Conservation (phyloP, 352 stramenopile species). For the Phytophthora lateralis region DNA sequence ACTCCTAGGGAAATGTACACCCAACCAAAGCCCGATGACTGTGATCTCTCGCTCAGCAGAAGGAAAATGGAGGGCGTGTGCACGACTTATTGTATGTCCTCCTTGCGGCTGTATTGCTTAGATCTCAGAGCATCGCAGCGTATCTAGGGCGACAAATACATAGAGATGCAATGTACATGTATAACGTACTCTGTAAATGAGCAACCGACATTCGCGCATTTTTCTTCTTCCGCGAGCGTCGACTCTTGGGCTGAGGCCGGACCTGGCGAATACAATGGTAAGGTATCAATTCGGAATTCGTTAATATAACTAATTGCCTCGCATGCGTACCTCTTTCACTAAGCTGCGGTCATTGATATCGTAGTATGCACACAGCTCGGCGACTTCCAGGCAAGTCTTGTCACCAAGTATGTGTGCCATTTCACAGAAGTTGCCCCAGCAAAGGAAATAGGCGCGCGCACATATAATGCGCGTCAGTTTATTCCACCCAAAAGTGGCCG, state of each 20-base stretch:
- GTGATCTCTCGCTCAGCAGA: slow-evolving; percentile 30
- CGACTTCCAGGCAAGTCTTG: slow-evolving; percentile 76
- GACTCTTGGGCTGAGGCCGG: slow-evolving; percentile 34
- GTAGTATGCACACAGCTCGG: slow-evolving; percentile 72
- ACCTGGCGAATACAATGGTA: slow-evolving; percentile 13
- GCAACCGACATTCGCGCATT: slow-evolving; percentile 64
- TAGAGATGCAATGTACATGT: slow-evolving; percentile 8
- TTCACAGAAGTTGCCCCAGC: slow-evolving; percentile 78
- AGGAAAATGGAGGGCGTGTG: slow-evolving; percentile 33
- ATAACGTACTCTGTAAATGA: slow-evolving; percentile 72
- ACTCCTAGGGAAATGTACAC: slow-evolving; percentile 29
- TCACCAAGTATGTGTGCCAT: slow-evolving; percentile 69
- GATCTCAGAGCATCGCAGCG: slow-evolving; percentile 47
- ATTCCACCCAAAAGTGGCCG: slow-evolving; percentile 58
- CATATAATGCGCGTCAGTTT: slow-evolving; percentile 48
- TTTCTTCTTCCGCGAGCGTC: slow-evolving; percentile 62
- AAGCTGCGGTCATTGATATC: slow-evolving; percentile 69
- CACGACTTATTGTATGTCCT: slow-evolving; percentile 51
- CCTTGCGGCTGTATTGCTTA: slow-evolving; percentile 49
- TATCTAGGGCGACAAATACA: slow-evolving; percentile 66
- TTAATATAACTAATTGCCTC: not conserved
- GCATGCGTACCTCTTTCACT: slow-evolving; percentile 43
- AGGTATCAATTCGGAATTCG: not conserved
- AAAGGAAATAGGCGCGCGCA: slow-evolving; percentile 70
- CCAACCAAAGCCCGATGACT: slow-evolving; percentile 27